Base-by-base conservation (phyloP, 257 asterid genomes). In the Thymus mandschuricus region DNA sequence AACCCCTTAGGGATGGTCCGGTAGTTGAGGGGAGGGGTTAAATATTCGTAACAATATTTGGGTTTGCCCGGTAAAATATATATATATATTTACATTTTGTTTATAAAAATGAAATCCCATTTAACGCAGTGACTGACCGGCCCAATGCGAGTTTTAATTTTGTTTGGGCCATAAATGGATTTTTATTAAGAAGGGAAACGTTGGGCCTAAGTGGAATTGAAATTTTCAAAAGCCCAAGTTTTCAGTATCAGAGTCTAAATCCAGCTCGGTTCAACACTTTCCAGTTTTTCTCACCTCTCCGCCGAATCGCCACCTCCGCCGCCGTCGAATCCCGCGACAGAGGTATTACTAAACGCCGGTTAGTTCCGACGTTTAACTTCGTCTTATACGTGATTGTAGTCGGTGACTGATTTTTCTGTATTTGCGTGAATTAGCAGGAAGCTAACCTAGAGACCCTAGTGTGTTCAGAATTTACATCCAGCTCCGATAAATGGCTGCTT, bases 401-500 rank as follows among this genome's bases (percentile, higher is more conserved):
- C 33, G 45, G 50, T 4, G 12, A 35, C 35, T 68, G 15, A 28
- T 46, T 74, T 73, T 69, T 78, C n/a, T 45, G 48, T 13, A 69
- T 54, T 68, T 73, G 48, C 10, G 15, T 43, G 54, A 34, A 46
- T 61, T 40, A 5, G 71, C 78, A 61, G 80, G 65, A 29, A 63
- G 45, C 12, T 44, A 35, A 49, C 49, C 21, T 65, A 9, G 67
- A 38, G 43, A 62, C 8, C 31, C 31, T 45, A 10, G 33, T 11
- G 46, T 15, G 70, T 38, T 13, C 31, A 27, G 29, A 43, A 52
- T 54, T 54, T 63, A 45, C 68, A 21, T 70, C 62, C 71, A 64
- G 29, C 56, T 72, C 61, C 33, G 50, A 54, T 46, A 3, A 51
- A 85, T 85, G 90, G 87, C 90, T 48, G 86, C 87, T 50, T 80